Evolutionary conservation across 257 asterid species (phyloP).

Genomic region (Lantana camara): DNA sequence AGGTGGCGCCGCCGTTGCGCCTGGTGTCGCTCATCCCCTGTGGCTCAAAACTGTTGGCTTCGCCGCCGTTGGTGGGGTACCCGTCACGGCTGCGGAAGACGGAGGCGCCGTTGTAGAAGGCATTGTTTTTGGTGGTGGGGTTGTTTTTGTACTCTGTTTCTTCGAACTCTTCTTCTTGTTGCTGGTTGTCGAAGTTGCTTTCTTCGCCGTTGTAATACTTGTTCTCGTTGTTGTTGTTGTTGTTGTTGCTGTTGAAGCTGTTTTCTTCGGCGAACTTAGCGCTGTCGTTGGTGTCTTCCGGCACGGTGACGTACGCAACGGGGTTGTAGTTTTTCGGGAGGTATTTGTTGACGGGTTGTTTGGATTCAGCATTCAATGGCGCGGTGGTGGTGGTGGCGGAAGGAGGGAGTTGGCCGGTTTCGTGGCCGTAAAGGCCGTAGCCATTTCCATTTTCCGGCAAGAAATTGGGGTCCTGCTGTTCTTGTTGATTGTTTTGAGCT

Average conservation of each 20-base stretch:
- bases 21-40: slow-evolving; percentile 33
- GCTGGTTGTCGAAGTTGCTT: slow-evolving; percentile 30
- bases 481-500: slow-evolving; percentile 24
- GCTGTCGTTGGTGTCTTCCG: slow-evolving; percentile 42
- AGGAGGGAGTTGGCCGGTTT: slow-evolving; percentile 67
- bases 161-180: slow-evolving; percentile 23
- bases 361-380: slow-evolving; percentile 17
- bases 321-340: slow-evolving; percentile 88
- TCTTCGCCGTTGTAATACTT: slow-evolving; percentile 20
- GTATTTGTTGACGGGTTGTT: slow-evolving; percentile 40
- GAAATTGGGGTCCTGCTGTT: slow-evolving; percentile 52
- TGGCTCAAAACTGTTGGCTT: slow-evolving; percentile 27
- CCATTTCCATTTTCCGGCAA: slow-evolving; percentile 57
- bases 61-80: slow-evolving; percentile 33
- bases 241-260: slow-evolving; percentile 18
- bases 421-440: slow-evolving; percentile 82
- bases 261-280: slow-evolving; percentile 17
- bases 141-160: slow-evolving; percentile 26
- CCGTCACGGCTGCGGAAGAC: slow-evolving; percentile 38
- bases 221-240: slow-evolving; percentile 14
- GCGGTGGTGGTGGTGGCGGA: slow-evolving; percentile 35
- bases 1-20: slow-evolving; percentile 22
- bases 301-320: slow-evolving; percentile 60
- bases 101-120: slow-evolving; percentile 32
- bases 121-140: slow-evolving; percentile 28